These are phyloP conservation scores for Akanthomyces lecanii DNA, from an alignment of 2,329 filamentous ascomycete genomes.

Conservation along the genomic window DNA sequence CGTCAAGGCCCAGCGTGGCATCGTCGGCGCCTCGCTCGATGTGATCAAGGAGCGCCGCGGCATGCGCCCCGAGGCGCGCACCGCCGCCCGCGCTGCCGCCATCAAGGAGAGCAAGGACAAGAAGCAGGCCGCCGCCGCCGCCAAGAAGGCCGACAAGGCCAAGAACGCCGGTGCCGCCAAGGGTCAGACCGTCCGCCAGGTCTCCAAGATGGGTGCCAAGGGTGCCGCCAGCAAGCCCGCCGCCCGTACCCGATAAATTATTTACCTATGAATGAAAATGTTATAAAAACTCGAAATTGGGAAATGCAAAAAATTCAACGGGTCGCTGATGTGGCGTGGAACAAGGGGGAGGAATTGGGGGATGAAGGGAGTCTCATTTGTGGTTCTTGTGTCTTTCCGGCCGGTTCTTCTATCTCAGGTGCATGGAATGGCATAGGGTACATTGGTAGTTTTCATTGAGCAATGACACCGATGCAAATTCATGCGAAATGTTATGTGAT, in stretches of 20 bases:
- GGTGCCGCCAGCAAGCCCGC: constrained; percentile 75
- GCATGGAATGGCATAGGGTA: constrained; percentile 40
- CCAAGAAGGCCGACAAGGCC: constrained; percentile 99
- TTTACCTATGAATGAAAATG: constrained; percentile 3
- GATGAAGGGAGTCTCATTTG: constrained; percentile 33
- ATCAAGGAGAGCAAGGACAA: constrained; percentile 99
- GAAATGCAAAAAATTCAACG: constrained; percentile 12
- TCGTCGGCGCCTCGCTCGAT: constrained; percentile 98
- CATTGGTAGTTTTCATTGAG: constrained; percentile 37
- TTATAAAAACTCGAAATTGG: constrained; percentile 10
- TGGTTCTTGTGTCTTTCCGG: constrained; percentile 42
- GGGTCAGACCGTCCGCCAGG: constrained; percentile 74
- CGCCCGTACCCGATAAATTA: constrained; percentile 70
- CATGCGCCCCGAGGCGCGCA: constrained; percentile 91
- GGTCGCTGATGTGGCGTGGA: not conserved
- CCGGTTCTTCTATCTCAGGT: constrained; percentile 39
- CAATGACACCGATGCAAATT: constrained; percentile 36
- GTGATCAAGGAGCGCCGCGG: constrained; percentile 99
- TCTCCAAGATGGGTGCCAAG: constrained; percentile 97
- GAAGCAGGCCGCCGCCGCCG: constrained; percentile 79
- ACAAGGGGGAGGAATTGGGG: constrained; percentile 20
- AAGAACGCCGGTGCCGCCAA: constrained; percentile 75
- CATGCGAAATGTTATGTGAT: not conserved
- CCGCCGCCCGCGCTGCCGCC: constrained; percentile 81
- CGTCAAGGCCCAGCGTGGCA: constrained; percentile 97